phyloP scores from a whole-genome alignment of 768 basidiomycete genomes.

The Mrakia frigida region DNA sequence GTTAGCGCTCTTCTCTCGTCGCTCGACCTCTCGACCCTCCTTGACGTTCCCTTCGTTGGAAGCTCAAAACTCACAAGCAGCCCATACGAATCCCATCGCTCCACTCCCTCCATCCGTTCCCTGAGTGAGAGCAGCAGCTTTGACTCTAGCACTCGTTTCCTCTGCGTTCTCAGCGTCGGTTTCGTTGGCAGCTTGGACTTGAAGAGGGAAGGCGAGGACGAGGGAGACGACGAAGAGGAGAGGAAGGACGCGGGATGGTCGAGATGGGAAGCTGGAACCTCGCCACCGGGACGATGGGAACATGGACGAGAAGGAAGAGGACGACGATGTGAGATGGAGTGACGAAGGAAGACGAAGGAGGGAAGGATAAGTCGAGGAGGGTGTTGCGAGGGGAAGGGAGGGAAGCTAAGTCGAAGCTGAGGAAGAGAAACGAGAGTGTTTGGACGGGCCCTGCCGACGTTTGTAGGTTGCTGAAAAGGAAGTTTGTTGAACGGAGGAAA shows the following conservation, averaged over 20 bases:
- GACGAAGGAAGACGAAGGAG: background rate
- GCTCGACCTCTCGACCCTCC: background rate
- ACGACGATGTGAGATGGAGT: background rate
- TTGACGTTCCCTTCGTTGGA: background rate
- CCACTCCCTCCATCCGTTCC: constrained; percentile 13
- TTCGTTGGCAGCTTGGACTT: background rate
- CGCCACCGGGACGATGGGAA: background rate
- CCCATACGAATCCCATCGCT: constrained; percentile 10
- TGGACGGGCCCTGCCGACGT: background rate
- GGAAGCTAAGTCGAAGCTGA: background rate
- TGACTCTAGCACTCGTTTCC: background rate
- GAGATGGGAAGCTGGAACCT: background rate
- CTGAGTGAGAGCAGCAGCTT: background rate
- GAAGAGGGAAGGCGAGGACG: background rate
- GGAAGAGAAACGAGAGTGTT: background rate
- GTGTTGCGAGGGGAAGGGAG: background rate
- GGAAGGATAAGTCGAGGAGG: background rate
- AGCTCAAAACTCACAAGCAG: constrained; percentile 1
- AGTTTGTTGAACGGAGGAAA: background rate
- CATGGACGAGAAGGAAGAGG: background rate
- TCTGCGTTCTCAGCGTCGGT: background rate
- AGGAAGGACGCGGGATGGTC: background rate
- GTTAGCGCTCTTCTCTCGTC: background rate
- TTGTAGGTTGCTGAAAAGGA: background rate
- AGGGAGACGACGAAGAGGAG: background rate